phyloP scores from a whole-genome alignment of 2,329 filamentous ascomycete species.

The Myrmaecium sp. region DNA sequence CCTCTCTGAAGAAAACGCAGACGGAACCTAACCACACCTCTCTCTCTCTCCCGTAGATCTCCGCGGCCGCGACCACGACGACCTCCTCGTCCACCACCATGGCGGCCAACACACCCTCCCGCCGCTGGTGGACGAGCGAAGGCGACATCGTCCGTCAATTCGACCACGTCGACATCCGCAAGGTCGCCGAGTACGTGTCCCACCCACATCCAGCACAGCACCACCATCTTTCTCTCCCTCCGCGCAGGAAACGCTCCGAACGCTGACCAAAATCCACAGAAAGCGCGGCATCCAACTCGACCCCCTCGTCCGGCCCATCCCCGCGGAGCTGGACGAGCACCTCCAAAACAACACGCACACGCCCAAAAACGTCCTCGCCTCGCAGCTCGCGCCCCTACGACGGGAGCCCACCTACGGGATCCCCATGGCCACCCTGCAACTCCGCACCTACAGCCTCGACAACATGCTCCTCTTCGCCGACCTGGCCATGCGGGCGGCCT shows the following conservation, averaged over 20 bases:
- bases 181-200: not conserved
- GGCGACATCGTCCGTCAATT: constrained; percentile 6
- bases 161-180: not conserved
- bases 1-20: constrained; percentile 2
- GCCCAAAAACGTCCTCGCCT: constrained; percentile 69
- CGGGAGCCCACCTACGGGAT: constrained; percentile 58
- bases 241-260: no score
- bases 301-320: no score
- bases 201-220: not conserved
- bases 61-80: no score
- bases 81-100: constrained; percentile 3
- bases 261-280: constrained; percentile 10
- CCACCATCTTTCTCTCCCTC: constrained; percentile 7
- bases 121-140: constrained; percentile 15
- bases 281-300: constrained; percentile 16
- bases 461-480: constrained; percentile 91
- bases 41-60: no score
- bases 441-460: constrained; percentile 78
- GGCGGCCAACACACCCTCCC: constrained; percentile 14
- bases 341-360: no score
- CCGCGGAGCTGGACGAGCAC: no score
- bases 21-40: no score
- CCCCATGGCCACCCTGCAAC: constrained; percentile 75
- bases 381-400: constrained; percentile 72
- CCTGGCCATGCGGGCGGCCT: constrained; percentile 85